Base-by-base conservation (phyloP, 2,329 filamentous ascomycete species). In the Aspergillus luchuensis region DNA sequence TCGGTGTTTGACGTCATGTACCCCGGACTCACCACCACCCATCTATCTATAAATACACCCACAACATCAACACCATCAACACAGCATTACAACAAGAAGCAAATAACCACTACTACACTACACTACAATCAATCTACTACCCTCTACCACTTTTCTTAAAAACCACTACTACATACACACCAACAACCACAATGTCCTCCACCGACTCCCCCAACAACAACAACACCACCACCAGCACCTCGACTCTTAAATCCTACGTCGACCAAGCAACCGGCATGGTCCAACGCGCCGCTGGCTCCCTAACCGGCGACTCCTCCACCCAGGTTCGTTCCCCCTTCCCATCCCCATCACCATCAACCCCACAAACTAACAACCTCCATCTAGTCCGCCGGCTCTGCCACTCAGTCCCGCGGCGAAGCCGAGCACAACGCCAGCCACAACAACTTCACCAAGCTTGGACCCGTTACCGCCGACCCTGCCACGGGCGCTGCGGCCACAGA, bases 211-310 rank as follows among this genome's bases (percentile, higher is more conserved):
- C 47, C 25, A 30, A 33, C 47, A 49, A 33, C 47, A 49, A 8
- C 49, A 49, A 8, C 47, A 45, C 28, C 5, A 5, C 68, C 63
- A 59, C 63, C 53, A 70, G 69, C 79, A 74, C 89, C 67, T 96
- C 91, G 64, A 95, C 92, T 65, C 84, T 93, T 72, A 86, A 94
- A 83, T 90, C 91, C 59, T 89, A 88, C 79, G 73, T 91, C 69
- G 89, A 93, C 83, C 85, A 85, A 13, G 90, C 90, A 70, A 84
- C 87, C 39, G 91, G 91, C 67, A 82, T 87, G 57, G 85, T 88
- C 56, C 91, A 96, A 79, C 89, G 84, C 63, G 87, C 84, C 53
- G 69, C 95, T 53, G 91, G 91, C 65, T 84, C 81, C 63, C 63
- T 96, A 58, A 93, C 90, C 8, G 92, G 92, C 69, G 91, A 80